phyloP scores from a whole-genome alignment of 805 yeast genomes.

The Yarrowia sp. region DNA sequence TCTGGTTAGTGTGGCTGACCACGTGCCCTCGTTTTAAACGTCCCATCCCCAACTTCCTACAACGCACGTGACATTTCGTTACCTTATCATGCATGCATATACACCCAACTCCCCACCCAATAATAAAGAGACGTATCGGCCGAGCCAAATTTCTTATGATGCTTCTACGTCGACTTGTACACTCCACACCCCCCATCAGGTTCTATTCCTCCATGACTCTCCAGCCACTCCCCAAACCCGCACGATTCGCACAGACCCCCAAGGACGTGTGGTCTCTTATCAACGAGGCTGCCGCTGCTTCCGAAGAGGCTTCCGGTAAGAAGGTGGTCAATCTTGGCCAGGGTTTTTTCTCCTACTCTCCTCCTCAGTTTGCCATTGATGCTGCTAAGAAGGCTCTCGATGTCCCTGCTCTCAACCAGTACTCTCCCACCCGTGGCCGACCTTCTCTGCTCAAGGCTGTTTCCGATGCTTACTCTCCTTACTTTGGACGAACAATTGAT shows the following conservation, averaged over 20 bases:
- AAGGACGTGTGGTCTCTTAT: slow-evolving; percentile 95
- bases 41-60: not conserved
- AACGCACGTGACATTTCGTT: slow-evolving; percentile 18
- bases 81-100: slow-evolving; percentile 22
- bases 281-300: slow-evolving; percentile 90
- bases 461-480: slow-evolving; percentile 65
- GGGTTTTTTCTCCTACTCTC: slow-evolving; percentile 94
- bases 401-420: slow-evolving; percentile 77
- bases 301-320: slow-evolving; percentile 62
- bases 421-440: slow-evolving; percentile 87
- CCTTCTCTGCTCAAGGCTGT: slow-evolving; percentile 69
- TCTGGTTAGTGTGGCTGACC: not conserved
- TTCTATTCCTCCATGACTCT: slow-evolving; percentile 17
- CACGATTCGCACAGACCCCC: slow-evolving; percentile 40
- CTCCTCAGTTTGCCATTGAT: slow-evolving; percentile 86
- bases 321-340: slow-evolving; percentile 89
- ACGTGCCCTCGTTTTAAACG: not conserved
- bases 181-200: not conserved
- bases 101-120: slow-evolving; percentile 16
- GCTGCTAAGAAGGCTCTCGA: slow-evolving; percentile 77
- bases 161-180: slow-evolving; percentile 6
- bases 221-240: slow-evolving; percentile 25
- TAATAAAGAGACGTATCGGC: not conserved
- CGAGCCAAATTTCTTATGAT: not conserved
- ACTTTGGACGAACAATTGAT: slow-evolving; percentile 55